phyloP scores from a whole-genome alignment of 352 stramenopile species.

The Globisporangium lucens region DNA sequence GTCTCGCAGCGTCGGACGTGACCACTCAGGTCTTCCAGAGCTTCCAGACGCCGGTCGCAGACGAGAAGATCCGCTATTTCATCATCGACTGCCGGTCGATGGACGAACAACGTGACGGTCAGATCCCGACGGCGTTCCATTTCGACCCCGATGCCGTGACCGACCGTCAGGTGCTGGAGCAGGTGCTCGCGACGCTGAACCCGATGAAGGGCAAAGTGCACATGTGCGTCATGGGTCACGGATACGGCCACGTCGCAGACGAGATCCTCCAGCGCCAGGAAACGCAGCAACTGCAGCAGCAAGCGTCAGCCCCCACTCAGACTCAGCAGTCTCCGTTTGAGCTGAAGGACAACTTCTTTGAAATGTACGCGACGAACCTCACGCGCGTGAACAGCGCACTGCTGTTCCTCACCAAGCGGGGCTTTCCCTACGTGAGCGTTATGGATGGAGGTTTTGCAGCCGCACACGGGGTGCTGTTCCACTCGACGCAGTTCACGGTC shows the following conservation, averaged over 20 bases:
- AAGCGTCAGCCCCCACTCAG: neutral
- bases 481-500: conserved; percentile 51
- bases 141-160: conserved; percentile 68
- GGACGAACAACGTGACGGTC: conserved; percentile 39
- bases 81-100: conserved; percentile 68
- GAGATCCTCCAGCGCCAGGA: conserved; percentile 41
- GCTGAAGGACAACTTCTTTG: conserved; percentile 54
- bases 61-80: conserved; percentile 65
- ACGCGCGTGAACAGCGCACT: conserved; percentile 63
- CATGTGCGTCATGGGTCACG: conserved; percentile 78
- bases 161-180: conserved; percentile 48
- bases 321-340: conserved; percentile 37
- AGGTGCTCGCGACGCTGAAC: conserved; percentile 62
- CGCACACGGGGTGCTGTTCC: conserved; percentile 47
- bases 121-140: conserved; percentile 75
- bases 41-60: conserved; percentile 39
- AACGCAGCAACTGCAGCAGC: conserved; percentile 15
- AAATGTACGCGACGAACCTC: conserved; percentile 64
- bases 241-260: conserved; percentile 62
- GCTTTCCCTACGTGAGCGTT: conserved; percentile 74
- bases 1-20: conserved; percentile 53
- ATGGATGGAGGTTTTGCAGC: conserved; percentile 70
- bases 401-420: conserved; percentile 68
- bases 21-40: conserved; percentile 70
- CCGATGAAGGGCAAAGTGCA: conserved; percentile 67